These are phyloP conservation scores for Crepidotus sp. DNA, from an alignment of 1,284 basidiomycete species.

Conservation along the genomic window DNA sequence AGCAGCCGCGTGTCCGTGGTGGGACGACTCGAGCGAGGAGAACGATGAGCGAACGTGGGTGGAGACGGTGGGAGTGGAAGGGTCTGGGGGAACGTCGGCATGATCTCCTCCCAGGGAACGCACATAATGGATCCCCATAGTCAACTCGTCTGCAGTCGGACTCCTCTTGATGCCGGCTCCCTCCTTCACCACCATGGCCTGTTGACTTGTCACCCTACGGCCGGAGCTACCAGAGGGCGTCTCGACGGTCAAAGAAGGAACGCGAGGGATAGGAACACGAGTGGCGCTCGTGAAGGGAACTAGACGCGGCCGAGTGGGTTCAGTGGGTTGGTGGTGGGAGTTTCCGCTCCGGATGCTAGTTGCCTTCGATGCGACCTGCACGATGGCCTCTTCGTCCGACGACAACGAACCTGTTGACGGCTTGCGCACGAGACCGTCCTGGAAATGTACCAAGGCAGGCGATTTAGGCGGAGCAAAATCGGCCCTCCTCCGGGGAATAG, in stretches of 20 bases:
- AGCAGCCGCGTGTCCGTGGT: constrained; percentile 26
- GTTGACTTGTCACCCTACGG: constrained; percentile 54
- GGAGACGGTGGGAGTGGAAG: constrained; percentile 28
- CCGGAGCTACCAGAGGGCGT: constrained; percentile 24
- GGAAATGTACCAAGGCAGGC: constrained; percentile 34
- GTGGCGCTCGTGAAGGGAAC: constrained; percentile 65
- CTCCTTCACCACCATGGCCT: constrained; percentile 32
- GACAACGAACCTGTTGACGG: constrained; percentile 27
- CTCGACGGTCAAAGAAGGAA: constrained; percentile 27
- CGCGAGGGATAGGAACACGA: constrained; percentile 53
- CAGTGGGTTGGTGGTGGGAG: constrained; percentile 11
- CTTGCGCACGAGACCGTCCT: constrained; percentile 26
- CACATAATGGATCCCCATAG: constrained; percentile 60
- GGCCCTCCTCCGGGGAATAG: constrained; percentile 55
- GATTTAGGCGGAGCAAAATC: constrained; percentile 52
- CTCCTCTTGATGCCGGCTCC: constrained; percentile 24
- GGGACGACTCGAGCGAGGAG: constrained; percentile 52
- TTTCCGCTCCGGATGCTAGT: constrained; percentile 39
- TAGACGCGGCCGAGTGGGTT: constrained; percentile 43
- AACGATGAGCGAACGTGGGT: constrained; percentile 46
- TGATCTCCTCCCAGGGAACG: constrained; percentile 51
- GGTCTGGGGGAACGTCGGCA: constrained; percentile 20
- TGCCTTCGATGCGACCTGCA: constrained; percentile 38
- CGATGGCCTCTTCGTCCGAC: constrained; percentile 36
- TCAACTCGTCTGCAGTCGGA: constrained; percentile 47